These are phyloP conservation scores for Dactylonectria macrodidyma DNA, from an alignment of 2,329 filamentous ascomycete genomes.

Conservation along the genomic window DNA sequence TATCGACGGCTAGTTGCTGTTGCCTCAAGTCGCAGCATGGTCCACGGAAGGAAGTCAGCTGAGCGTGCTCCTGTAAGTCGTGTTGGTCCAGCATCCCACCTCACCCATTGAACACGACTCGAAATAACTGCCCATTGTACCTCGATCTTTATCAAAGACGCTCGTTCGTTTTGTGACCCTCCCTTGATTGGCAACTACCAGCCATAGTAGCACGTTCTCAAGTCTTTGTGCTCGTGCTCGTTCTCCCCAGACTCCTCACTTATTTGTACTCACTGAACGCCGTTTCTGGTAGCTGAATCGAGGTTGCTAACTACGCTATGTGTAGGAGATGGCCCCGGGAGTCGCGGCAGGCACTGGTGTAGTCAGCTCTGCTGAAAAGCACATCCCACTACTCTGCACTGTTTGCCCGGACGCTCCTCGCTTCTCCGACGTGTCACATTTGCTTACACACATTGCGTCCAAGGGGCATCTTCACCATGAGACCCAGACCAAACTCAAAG, in stretches of 20 bases:
- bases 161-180: constrained; percentile 45
- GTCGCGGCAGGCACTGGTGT: constrained; percentile 38
- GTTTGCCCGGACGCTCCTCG: constrained; percentile 85
- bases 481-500: constrained; percentile 84
- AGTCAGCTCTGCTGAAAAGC: constrained; percentile 44
- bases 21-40: constrained; percentile 33
- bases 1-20: constrained; percentile 1
- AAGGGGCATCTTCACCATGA: constrained; percentile 91
- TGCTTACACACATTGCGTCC: constrained; percentile 92
- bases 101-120: constrained; percentile 37
- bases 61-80: constrained; percentile 37
- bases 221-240: constrained; percentile 10
- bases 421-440: constrained; percentile 92
- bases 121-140: constrained; percentile 47
- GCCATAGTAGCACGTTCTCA: constrained; percentile 18
- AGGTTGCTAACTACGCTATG: constrained; percentile 38
- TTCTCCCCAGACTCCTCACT: constrained; percentile 5
- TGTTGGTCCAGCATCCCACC: not conserved
- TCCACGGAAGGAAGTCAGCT: constrained; percentile 40
- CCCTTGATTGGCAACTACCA: constrained; percentile 40
- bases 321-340: constrained; percentile 57
- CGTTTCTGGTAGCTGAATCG: not conserved
- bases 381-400: constrained; percentile 82
- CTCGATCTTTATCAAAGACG: constrained; percentile 29
- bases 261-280: not conserved